These are phyloP conservation scores for Orobanche coerulescens DNA, from an alignment of 257 asterid genomes.

Conservation along the genomic window DNA sequence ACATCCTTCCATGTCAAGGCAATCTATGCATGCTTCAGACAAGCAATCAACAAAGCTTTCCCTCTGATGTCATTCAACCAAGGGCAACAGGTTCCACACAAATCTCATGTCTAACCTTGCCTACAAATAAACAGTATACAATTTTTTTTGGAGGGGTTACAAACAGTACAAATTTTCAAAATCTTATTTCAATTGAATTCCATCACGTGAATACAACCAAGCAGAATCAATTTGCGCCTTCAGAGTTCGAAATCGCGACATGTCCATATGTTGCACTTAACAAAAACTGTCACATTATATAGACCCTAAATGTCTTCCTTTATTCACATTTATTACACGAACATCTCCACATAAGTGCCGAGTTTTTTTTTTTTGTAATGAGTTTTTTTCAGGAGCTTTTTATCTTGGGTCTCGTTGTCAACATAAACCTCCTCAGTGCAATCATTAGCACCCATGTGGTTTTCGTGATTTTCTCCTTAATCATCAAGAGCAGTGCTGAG, in stretches of 20 bases:
- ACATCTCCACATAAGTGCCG: background rate
- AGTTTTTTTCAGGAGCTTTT: slow-evolving; percentile 34
- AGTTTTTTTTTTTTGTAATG: background rate
- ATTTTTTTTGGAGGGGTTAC: background rate
- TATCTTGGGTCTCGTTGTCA: slow-evolving; percentile 39
- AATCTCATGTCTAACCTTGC: slow-evolving; percentile 2
- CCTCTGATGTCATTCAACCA: too few species aligned
- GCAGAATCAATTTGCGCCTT: background rate
- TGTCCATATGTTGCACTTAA: slow-evolving; percentile 14
- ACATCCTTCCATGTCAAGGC: too few species aligned
- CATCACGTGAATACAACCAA: slow-evolving; percentile 11
- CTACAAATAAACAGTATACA: background rate
- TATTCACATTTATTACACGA: background rate
- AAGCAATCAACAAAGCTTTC: too few species aligned
- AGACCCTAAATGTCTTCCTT: slow-evolving; percentile 6
- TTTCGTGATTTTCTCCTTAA: slow-evolving; percentile 78
- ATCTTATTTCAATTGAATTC: slow-evolving; percentile 19
- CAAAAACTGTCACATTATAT: background rate
- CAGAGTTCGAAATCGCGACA: background rate
- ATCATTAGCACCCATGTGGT: slow-evolving; percentile 72
- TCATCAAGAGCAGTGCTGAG: slow-evolving; percentile 81
- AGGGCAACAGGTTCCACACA: too few species aligned
- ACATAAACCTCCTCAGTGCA: slow-evolving; percentile 47
- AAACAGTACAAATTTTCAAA: too few species aligned
- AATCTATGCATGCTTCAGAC: too few species aligned